These are phyloP conservation scores for Torrubiella hemipterigena DNA, from an alignment of 2,329 filamentous ascomycete species.

Conservation along the genomic window DNA sequence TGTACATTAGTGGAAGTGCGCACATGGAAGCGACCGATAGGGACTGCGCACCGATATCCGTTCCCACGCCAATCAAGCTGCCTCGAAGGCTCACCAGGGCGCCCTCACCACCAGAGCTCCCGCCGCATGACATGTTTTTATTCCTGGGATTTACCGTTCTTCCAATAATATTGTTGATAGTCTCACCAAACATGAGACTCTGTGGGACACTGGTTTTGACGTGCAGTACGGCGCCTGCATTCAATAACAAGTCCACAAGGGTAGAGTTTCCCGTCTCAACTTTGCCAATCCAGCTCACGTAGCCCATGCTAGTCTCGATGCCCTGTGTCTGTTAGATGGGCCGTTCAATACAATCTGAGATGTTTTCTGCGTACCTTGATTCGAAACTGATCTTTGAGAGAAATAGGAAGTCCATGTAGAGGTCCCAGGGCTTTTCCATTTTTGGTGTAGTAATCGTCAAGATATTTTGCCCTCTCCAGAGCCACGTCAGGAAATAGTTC, in stretches of 20 bases:
- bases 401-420: slow-evolving; percentile 48
- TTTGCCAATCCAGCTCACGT: slow-evolving; percentile 18
- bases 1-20: not conserved
- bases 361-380: slow-evolving; percentile 11
- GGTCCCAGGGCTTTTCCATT: slow-evolving; percentile 37
- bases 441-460: slow-evolving; percentile 29
- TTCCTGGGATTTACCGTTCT: slow-evolving; percentile 22
- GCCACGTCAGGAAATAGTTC: slow-evolving; percentile 39
- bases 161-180: slow-evolving; percentile 22
- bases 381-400: slow-evolving; percentile 25
- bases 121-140: slow-evolving; percentile 18
- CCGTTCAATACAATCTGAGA: too few species aligned
- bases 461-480: slow-evolving; percentile 24
- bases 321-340: slow-evolving; percentile 14
- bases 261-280: slow-evolving; percentile 16
- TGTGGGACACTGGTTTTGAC: slow-evolving; percentile 14
- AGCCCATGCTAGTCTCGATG: slow-evolving; percentile 32
- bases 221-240: slow-evolving; percentile 15
- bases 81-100: slow-evolving; percentile 21
- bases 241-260: slow-evolving; percentile 16
- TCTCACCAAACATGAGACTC: slow-evolving; percentile 15
- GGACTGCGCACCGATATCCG: slow-evolving; percentile 18
- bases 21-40: slow-evolving; percentile 15
- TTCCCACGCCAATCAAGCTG: slow-evolving; percentile 20
- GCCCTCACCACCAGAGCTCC: slow-evolving; percentile 24